phyloP scores from a whole-genome alignment of 441 rosid species.

The Syzygium malaccense region DNA sequence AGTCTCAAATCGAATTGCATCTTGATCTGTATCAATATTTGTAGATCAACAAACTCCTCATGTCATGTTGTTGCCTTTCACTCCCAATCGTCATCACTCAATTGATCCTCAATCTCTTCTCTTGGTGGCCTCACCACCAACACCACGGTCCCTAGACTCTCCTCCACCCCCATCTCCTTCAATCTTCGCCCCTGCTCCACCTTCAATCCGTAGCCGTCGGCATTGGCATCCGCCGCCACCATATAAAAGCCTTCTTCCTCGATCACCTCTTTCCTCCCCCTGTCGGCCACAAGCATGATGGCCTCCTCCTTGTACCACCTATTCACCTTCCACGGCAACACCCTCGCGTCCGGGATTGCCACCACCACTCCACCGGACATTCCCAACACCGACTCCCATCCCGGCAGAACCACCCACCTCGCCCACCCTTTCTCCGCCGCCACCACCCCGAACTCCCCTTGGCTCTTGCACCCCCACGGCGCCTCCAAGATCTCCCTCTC shows the following conservation, averaged over 20 bases:
- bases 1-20: neutral
- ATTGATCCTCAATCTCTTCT: slow-evolving; percentile 51
- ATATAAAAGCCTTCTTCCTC: slow-evolving; percentile 61
- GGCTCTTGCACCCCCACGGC: slow-evolving; percentile 38
- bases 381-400: slow-evolving; percentile 46
- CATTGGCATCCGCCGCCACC: no score
- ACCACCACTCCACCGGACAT: slow-evolving; percentile 55
- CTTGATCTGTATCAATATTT: neutral
- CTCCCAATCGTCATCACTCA: slow-evolving; percentile 72
- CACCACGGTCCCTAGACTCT: slow-evolving; percentile 53
- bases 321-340: slow-evolving; percentile 63
- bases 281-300: slow-evolving; percentile 59
- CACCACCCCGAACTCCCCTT: slow-evolving; percentile 73
- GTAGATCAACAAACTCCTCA: neutral
- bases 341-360: slow-evolving; percentile 58
- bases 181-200: slow-evolving; percentile 62
- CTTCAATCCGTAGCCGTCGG: slow-evolving; percentile 23
- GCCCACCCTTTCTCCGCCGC: slow-evolving; percentile 73
- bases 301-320: slow-evolving; percentile 68
- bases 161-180: slow-evolving; percentile 38
- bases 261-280: slow-evolving; percentile 47
- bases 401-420: slow-evolving; percentile 82
- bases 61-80: slow-evolving; percentile 4
- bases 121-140: slow-evolving; percentile 79
- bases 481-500: slow-evolving; percentile 59